Conservation (phyloP, 306 rosid species). For the Quercus rubra region DNA sequence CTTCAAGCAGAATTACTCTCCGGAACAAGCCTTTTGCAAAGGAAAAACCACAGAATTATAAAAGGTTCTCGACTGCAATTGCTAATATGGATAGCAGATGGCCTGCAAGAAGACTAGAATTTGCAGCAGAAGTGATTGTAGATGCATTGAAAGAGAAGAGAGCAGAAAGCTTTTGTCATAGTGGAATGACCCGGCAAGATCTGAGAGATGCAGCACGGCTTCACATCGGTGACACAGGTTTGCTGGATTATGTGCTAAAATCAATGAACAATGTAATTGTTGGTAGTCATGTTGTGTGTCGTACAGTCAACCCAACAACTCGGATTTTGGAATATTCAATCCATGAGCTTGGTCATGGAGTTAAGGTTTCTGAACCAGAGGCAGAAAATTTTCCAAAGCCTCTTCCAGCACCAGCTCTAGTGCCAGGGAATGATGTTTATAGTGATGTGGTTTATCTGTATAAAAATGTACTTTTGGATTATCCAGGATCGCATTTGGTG, state of each 20-base stretch:
- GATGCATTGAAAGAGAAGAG: slow-evolving; percentile 72
- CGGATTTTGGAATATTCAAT: slow-evolving; percentile 71
- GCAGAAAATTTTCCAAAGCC: slow-evolving; percentile 12
- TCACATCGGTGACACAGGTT: slow-evolving; percentile 87
- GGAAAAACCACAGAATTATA: slow-evolving; percentile 57
- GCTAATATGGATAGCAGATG: slow-evolving; percentile 89
- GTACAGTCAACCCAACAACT: slow-evolving; percentile 67
- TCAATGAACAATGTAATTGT: slow-evolving; percentile 75
- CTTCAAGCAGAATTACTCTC: slow-evolving; percentile 26
- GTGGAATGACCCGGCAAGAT: slow-evolving; percentile 87
- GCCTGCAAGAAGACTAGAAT: slow-evolving; percentile 77
- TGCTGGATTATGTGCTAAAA: slow-evolving; percentile 83
- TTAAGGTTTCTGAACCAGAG: slow-evolving; percentile 33
- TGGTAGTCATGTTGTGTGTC: slow-evolving; percentile 64
- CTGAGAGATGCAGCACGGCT: slow-evolving; percentile 84
- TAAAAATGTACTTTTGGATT: slow-evolving; percentile 60
- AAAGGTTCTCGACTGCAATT: slow-evolving; percentile 53
- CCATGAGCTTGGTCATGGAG: slow-evolving; percentile 46
- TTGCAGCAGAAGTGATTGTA: slow-evolving; percentile 80
- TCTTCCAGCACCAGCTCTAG: slow-evolving; percentile 21
- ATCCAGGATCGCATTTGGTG: slow-evolving; percentile 57
- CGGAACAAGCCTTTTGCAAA: slow-evolving; percentile 40
- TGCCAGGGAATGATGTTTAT: slow-evolving; percentile 64
- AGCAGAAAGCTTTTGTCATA: slow-evolving; percentile 33
- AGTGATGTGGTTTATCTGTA: slow-evolving; percentile 59